Base-by-base conservation (phyloP, 164 flowering plant genomes). In the Kalanchoe fedtschenkoi region DNA sequence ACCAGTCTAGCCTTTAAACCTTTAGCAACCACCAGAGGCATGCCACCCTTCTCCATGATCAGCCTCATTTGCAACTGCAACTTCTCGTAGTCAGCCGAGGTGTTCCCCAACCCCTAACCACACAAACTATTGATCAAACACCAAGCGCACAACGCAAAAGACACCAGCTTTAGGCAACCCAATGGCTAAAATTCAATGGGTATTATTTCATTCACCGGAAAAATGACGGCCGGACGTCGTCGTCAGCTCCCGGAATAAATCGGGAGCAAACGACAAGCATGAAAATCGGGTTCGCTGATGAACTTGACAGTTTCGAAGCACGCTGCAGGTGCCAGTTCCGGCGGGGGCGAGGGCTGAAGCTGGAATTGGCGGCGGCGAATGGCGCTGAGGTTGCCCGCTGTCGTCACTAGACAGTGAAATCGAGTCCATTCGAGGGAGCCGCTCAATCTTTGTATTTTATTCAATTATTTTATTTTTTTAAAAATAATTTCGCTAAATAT, bases 1-100 rank as follows among this genome's bases (percentile, higher is more conserved):
- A 68, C 98, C 98, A 91, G 70, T 91, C 98, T 32, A 81, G 30
- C 44, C 96, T 81, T 21, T 96, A 87, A 30, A 89, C 98, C 34
- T 77, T n/a, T 80, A 13, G 91, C 84, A 35, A 80, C 75, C 32
- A 85, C 88, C 0, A 75, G 61, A 4, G 83, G 77, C 6, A 91
- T 80, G 1, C 92, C 89, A 44, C 83, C 81, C 14, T 65, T 66
- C 17, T 71, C 74, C 59, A 66, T n/a, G n/a, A n/a, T 64, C 68
- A 91, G 65, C 4, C 74, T 79, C 34, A 70, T 32, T n/a, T n/a
- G n/a, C n/a, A n/a, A n/a, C 60, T 71, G 69, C 70, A 91, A 33
- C 62, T 77, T 80, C 32, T 72, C 33, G 65, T 89, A 89, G 75
- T 91, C 98, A 38, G 74, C 70, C 28, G 95, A 66, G 66, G 84